Conservation (phyloP, 306 rosid species). For the Senna siamea region DNA sequence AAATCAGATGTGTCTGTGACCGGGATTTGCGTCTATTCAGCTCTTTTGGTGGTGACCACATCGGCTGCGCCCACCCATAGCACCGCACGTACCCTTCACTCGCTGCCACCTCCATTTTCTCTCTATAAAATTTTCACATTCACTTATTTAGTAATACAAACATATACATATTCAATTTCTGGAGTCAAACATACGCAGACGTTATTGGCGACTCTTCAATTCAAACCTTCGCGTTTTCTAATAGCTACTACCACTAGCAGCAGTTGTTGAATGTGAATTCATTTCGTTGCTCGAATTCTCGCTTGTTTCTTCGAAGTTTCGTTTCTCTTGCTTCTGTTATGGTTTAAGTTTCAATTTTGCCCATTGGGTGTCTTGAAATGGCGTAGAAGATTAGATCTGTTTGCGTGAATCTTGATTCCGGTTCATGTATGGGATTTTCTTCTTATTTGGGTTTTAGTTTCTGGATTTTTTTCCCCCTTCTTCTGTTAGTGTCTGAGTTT, state of each 20-base stretch:
- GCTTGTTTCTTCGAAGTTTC: not conserved
- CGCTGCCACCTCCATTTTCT: not conserved
- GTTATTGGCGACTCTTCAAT: constrained; percentile 9
- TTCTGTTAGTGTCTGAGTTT: not conserved
- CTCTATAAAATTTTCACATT: not conserved
- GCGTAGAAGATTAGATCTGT: constrained; percentile 41
- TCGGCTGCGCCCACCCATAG: not conserved
- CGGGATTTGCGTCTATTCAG: not conserved
- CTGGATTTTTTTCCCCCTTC: not conserved
- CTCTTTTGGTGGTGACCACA: not conserved
- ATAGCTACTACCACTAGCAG: not conserved
- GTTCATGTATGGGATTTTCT: constrained; percentile 14
- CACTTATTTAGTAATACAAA: not conserved
- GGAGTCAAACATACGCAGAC: constrained; percentile 1
- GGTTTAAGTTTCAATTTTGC: not conserved
- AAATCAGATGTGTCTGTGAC: not conserved
- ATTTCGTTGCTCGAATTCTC: constrained; percentile 5
- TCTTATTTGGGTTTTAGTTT: constrained; percentile 1
- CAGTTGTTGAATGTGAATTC: constrained; percentile 16
- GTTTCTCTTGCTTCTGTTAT: constrained; percentile 4
- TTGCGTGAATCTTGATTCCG: constrained; percentile 27
- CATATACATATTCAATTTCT: constrained; percentile 5
- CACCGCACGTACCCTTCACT: not conserved
- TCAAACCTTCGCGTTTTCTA: constrained; percentile 39
- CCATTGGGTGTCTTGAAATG: constrained; percentile 23